Evolutionary conservation across 2,329 filamentous ascomycete genomes (phyloP), one percentile per base, ranked within the genome.

Genomic region (Fusarium protoensiforme): DNA sequence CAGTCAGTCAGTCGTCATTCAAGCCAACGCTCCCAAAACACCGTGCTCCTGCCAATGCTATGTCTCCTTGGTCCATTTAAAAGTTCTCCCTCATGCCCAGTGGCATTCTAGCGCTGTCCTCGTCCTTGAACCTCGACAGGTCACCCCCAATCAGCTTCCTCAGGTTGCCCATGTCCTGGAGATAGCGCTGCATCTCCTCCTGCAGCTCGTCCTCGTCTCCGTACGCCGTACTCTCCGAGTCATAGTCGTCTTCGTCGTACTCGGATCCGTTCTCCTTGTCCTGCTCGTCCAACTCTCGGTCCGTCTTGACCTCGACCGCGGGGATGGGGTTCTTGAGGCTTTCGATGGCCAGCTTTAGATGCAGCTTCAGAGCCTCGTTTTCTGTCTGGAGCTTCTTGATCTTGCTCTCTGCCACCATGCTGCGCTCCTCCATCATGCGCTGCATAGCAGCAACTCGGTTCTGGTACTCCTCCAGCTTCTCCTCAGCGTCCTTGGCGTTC

Each of bases 271-370:
- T 81, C 20, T 83, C 83, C 70, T 85, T 83, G 29, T 80, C 82
- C 67, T 83, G 81, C 51, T 81, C 76, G 60, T 71, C 73, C 68
- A 79, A 62, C 57, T 80, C 75, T 66, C 79, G 69, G 56, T 75
- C 78, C 18, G 78, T 31, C 62, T 78, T 78, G 62, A 87, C 84
- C 36, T 81, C 80, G 4, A 91, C 86, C 4, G 86, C 80, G 1
- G 94, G 92, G 72, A 99, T 98, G 0, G 96, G 96, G 79, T 98
- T 98, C 85, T 94, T 96, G 76, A 98, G 83, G 79, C 94, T 95
- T 61, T 92, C 91, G 24, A 98, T 87, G 1, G 95, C 96, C 60
- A 99, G 89, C 77, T 94, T 94, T 59, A 99, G 86, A 83, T 99
- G 96, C 68, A 96, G 87, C 71, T 95, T 89, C 77, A 98, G 84